These are phyloP conservation scores for Epichloe festucae DNA, from an alignment of 2,329 filamentous ascomycete species.

Conservation along the genomic window DNA sequence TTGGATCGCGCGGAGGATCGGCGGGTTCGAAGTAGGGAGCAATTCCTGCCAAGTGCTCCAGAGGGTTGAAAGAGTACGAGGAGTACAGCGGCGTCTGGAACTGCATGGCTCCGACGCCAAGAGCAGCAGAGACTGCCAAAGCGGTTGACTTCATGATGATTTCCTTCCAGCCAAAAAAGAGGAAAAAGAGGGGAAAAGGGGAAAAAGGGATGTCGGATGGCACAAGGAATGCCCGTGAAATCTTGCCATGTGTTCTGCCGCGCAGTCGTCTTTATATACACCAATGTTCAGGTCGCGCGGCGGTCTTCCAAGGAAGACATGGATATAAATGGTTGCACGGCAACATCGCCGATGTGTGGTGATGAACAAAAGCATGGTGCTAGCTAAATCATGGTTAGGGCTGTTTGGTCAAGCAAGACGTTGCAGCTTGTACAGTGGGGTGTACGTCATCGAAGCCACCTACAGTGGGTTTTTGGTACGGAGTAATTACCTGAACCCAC, in stretches of 20 bases:
- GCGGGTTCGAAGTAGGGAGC: conserved; percentile 44
- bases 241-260: background rate
- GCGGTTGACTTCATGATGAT: background rate
- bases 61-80: conserved; percentile 36
- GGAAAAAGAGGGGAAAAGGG: background rate
- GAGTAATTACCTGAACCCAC: no score
- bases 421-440: no score
- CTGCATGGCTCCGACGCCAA: conserved; percentile 1
- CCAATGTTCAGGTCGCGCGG: no score
- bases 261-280: background rate
- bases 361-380: no score
- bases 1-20: conserved; percentile 23
- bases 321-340: no score
- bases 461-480: no score
- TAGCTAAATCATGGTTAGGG: no score
- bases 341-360: no score
- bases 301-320: no score
- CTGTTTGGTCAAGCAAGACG: no score
- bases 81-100: conserved; percentile 24
- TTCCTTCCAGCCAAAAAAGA: background rate
- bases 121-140: background rate
- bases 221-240: no score
- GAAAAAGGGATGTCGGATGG: background rate
- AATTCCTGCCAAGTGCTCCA: conserved; percentile 42
- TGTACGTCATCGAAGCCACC: no score